Evolutionary conservation across 2,329 filamentous ascomycete species (phyloP), one percentile per base, ranked within the genome.

Genomic region (Monilinia fructicola): DNA sequence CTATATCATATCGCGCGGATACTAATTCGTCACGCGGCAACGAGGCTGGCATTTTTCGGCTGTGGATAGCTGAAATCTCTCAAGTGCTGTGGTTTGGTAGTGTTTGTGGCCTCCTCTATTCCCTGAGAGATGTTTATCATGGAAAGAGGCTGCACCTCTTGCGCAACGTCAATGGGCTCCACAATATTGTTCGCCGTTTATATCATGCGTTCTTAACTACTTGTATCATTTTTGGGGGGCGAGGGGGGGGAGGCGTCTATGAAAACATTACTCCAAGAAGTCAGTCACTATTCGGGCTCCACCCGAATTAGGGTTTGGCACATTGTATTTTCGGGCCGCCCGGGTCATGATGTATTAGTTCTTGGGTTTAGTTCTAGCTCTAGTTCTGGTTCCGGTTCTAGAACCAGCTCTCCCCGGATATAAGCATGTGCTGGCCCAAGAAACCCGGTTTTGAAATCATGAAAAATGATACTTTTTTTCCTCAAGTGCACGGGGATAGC

Each of bases 161-260:
- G 44, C 26, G 44, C 14, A 14, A 60, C 44, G 28, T 21, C 48
- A 38, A 14, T 38, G 28, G 35, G 56, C 7, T 35, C 44, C 44
- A 38, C 56, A 38, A 26, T 38, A 38, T 38, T 38, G 21, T 60
- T 60, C 44, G 18, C 44, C 56, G 21, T 60, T 60, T 26, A 38
- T 35, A 26, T n/a, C 18, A 14, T 35, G 56, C 44, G 18, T 38
- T 50, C 28, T 21, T 23, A 60, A n/a, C n/a, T n/a, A n/a, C n/a
- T n/a, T 60, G 44, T 60, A 26, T 60, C 44, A 21, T 60, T 60
- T 60, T 48, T 38, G 23, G 12, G 21, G 9, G n/a, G n/a, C n/a
- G n/a, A n/a, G n/a, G n/a, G n/a, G n/a, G n/a, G n/a, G n/a, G n/a
- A n/a, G n/a, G n/a, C n/a, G n/a, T 60, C 56, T 23, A 12, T 60